Conservation (phyloP, 805 yeast species). For the Peterozyma toletana region DNA sequence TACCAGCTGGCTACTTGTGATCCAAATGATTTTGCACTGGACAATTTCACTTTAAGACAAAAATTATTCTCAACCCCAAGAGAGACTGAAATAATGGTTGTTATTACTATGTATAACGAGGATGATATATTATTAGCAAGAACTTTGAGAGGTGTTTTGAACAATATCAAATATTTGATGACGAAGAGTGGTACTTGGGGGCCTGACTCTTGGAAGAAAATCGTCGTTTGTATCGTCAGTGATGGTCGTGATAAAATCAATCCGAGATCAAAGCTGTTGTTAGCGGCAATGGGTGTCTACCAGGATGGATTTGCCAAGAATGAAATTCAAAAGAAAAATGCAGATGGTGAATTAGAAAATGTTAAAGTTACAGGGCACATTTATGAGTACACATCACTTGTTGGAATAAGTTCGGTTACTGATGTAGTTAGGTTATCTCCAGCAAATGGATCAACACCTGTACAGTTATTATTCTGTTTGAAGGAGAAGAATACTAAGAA, state of each 20-base stretch:
- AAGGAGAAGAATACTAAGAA: slow-evolving; percentile 86
- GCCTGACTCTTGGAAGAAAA: slow-evolving; percentile 90
- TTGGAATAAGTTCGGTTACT: slow-evolving; percentile 67
- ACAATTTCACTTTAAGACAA: slow-evolving; percentile 78
- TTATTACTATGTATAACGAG: slow-evolving; percentile 87
- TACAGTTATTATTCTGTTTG: slow-evolving; percentile 82
- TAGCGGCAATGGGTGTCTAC: slow-evolving; percentile 83
- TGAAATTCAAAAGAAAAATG: slow-evolving; percentile 68
- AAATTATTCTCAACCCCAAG: slow-evolving; percentile 71
- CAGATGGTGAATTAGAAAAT: too few relatives aligned
- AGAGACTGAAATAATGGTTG: slow-evolving; percentile 77
- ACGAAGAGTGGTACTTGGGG: slow-evolving; percentile 82
- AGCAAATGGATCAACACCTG: slow-evolving; percentile 64
- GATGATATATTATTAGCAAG: slow-evolving; percentile 75
- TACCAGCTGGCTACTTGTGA: slow-evolving; percentile 94
- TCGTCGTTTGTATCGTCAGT: slow-evolving; percentile 81
- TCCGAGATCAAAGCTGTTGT: slow-evolving; percentile 68
- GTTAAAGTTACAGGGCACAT: slow-evolving; percentile 68
- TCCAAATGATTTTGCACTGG: slow-evolving; percentile 58
- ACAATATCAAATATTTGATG: slow-evolving; percentile 71
- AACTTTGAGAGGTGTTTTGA: slow-evolving; percentile 86
- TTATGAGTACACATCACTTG: slow-evolving; percentile 89
- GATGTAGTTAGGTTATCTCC: slow-evolving; percentile 55
- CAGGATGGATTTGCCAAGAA: slow-evolving; percentile 96
- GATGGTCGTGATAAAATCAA: slow-evolving; percentile 88